phyloP scores from a whole-genome alignment of 2,329 filamentous ascomycete genomes.

The Lecanicillium sp. region DNA sequence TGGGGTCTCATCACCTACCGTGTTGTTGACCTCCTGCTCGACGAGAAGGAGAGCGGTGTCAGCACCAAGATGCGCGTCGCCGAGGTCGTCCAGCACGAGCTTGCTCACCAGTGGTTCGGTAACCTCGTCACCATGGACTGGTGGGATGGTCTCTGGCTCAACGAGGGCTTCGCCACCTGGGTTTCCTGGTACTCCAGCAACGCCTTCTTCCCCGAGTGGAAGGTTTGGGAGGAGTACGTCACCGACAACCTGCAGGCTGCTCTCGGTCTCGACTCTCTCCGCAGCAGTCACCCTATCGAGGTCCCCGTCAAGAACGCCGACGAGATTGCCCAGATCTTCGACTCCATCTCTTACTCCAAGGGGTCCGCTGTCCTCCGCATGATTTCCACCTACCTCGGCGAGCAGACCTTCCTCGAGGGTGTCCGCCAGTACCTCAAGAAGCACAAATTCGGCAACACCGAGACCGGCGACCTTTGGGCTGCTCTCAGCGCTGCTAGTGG shows the following conservation, averaged over 20 bases:
- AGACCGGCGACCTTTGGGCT: slow-evolving; percentile 85
- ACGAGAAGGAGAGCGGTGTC: slow-evolving; percentile 86
- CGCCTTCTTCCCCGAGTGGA: slow-evolving; percentile 95
- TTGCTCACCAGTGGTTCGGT: slow-evolving; percentile 97
- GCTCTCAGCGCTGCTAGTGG: slow-evolving; percentile 83
- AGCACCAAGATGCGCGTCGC: slow-evolving; percentile 88
- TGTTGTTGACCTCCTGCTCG: slow-evolving; percentile 73
- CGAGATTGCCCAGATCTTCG: slow-evolving; percentile 97
- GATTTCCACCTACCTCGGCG: slow-evolving; percentile 92
- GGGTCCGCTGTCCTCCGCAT: slow-evolving; percentile 93
- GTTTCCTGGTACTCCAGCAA: slow-evolving; percentile 71
- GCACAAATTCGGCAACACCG: slow-evolving; percentile 93
- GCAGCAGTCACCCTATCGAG: slow-evolving; percentile 94
- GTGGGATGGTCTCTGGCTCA: slow-evolving; percentile 96
- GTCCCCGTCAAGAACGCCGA: slow-evolving; percentile 92
- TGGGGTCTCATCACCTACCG: slow-evolving; percentile 96
- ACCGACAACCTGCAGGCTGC: slow-evolving; percentile 88
- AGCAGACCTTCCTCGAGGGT: slow-evolving; percentile 88
- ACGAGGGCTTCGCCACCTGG: slow-evolving; percentile 74
- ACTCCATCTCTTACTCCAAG: slow-evolving; percentile 96
- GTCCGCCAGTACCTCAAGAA: slow-evolving; percentile 88
- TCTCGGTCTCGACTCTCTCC: slow-evolving; percentile 78
- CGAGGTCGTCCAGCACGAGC: slow-evolving; percentile 92
- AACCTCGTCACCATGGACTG: slow-evolving; percentile 98
- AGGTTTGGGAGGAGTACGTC: slow-evolving; percentile 94